Evolutionary conservation across 306 rosid genomes (phyloP), one percentile per base, ranked within the genome.

Genomic region (Fagus crenata): DNA sequence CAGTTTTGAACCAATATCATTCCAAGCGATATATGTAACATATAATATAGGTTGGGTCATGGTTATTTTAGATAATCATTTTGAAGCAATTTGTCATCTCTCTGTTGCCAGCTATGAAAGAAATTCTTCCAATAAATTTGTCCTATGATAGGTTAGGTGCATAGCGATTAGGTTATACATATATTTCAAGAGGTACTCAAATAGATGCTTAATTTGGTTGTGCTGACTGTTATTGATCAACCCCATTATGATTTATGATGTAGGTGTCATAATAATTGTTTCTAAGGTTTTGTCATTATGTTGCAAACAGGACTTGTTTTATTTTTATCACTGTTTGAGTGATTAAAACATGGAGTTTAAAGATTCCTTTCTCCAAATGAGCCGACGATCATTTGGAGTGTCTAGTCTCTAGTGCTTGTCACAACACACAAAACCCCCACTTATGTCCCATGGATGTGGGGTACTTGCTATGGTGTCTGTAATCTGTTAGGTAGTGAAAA

Each of bases 201-300:
- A 64, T 74, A 43, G 72, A 75, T 81, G 88, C 84, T 67, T 69
- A 74, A 54, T 84, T 68, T 75, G 82, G 72, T 72, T 79, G 71
- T 65, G 51, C 76, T 43, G 69, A 74, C 81, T 75, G 49, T 60
- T 76, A 80, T 77, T 36, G 75, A 49, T 73, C 71, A 75, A 41
- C 82, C 73, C 78, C 82, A 80, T 71, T 77, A 74, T 74, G 82
- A 75, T 69, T 72, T 74, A 76, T 67, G 79, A 77, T 67, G 65
- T 39, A 76, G 53, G 72, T 68, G 85, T 74, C 81, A 55, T 69
- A 71, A 51, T 51, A 72, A 41, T 73, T 76, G 53, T 15, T 71
- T 53, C 22, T 22, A 72, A 33, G 4, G 33, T 35, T 56, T 9
- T 78, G 67, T 77, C 37, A 9, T 76, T 78, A 71, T 84, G 77